Evolutionary conservation across 495 filamentous ascomycete genomes (phyloP).

Genomic region (Hyaloscypha variabilis): DNA sequence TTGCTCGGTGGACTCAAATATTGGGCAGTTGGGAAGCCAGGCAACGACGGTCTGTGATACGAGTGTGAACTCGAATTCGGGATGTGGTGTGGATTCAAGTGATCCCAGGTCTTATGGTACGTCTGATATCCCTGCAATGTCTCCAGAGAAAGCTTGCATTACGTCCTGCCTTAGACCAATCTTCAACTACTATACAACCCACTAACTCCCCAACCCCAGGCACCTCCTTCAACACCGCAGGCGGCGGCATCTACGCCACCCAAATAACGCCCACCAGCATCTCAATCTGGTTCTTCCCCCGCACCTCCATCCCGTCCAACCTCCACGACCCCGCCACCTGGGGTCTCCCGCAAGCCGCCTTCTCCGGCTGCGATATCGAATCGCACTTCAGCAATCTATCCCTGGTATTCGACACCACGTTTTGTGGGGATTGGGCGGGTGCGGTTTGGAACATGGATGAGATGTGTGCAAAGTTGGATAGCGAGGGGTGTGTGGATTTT

Average conservation of each 20-base stretch:
- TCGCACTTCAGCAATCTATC: slow-evolving; percentile 69
- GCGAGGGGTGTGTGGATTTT: not conserved
- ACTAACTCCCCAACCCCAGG: too few species aligned
- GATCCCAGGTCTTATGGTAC: too few species aligned
- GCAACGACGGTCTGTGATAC: slow-evolving; percentile 39
- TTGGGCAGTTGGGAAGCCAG: slow-evolving; percentile 45
- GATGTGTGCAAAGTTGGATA: not conserved
- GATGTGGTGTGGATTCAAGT: slow-evolving; percentile 7
- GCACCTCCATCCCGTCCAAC: slow-evolving; percentile 7
- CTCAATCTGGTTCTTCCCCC: slow-evolving; percentile 72
- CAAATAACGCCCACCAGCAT: slow-evolving; percentile 64
- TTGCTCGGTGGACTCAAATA: slow-evolving; percentile 41
- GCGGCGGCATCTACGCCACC: slow-evolving; percentile 71
- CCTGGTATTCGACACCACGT: slow-evolving; percentile 79
- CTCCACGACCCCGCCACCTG: slow-evolving; percentile 61
- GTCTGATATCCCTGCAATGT: too few species aligned
- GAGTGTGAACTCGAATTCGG: slow-evolving; percentile 21
- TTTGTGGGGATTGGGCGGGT: slow-evolving; percentile 91
- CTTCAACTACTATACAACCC: too few species aligned
- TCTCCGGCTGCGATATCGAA: slow-evolving; percentile 45
- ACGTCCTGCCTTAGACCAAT: too few species aligned
- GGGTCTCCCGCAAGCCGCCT: slow-evolving; percentile 52
- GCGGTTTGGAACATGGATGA: slow-evolving; percentile 17
- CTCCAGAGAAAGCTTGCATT: too few species aligned
- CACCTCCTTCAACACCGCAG: slow-evolving; percentile 59